Conservation (phyloP, 768 basidiomycete genomes). For the Suillus subaureus region DNA sequence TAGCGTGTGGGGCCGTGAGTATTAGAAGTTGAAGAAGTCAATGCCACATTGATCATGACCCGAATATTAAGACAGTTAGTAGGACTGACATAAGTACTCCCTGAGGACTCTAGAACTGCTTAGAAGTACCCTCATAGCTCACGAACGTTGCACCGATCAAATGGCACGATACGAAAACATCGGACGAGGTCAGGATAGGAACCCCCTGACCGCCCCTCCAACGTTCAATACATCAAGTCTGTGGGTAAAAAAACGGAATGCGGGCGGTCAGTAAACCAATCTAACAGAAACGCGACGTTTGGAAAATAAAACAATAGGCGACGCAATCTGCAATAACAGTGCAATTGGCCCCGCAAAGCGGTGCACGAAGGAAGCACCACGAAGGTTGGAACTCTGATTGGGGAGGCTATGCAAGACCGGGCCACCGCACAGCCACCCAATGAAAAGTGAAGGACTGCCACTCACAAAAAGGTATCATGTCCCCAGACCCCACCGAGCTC, state of each 20-base stretch:
- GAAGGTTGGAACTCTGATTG: neutral
- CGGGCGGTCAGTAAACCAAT: neutral
- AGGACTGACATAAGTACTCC: conserved; percentile 3
- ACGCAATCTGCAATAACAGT: neutral
- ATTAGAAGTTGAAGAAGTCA: conserved; percentile 5
- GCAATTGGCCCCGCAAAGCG: conserved; percentile 1
- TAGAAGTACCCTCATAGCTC: neutral
- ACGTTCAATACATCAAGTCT: conserved; percentile 88
- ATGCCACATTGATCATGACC: neutral
- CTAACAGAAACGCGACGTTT: neutral
- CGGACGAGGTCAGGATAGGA: conserved; percentile 54
- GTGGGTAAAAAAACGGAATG: conserved; percentile 7
- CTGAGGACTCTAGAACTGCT: neutral
- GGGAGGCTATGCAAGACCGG: neutral
- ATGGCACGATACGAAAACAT: neutral
- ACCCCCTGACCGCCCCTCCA: conserved; percentile 88
- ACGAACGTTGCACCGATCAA: neutral
- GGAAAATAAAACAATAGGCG: neutral
- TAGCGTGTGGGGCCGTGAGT: neutral
- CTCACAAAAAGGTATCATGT: conserved; percentile 95
- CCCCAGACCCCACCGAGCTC: conserved; percentile 99
- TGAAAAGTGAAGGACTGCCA: conserved; percentile 20
- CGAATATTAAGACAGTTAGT: neutral
- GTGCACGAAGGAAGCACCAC: neutral
- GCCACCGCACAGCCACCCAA: neutral